Evolutionary conservation across 2,329 filamentous ascomycete species (phyloP), one percentile per base, ranked within the genome.

Genomic region (Colletotrichum godetiae): DNA sequence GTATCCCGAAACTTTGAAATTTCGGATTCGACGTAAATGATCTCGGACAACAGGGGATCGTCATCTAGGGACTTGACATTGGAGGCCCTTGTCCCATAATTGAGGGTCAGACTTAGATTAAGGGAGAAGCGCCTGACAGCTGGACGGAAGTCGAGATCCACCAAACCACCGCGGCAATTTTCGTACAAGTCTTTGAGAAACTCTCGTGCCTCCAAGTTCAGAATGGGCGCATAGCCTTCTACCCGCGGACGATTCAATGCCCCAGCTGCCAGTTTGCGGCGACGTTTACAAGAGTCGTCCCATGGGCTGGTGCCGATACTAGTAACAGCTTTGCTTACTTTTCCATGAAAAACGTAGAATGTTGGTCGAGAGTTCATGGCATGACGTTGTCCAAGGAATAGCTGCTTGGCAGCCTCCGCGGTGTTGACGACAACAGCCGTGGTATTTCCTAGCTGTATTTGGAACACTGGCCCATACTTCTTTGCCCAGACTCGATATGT

Each of bases 381-480:
- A 0, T 90, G 91, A 69, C 92, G 89, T 75, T 93, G 90, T 27
- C 88, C 91, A 77, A 93, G 90, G 89, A 91, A 93, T 6, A 93
- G 83, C 67, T 88, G 85, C 64, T 87, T 88, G 31, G 93, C 90
- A 0, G 90, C 90, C 59, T 92, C 90, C 77, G 91, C 92, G 5
- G 87, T 88, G 78, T 93, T 93, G 53, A 91, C 91, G 72, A 92
- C 92, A 2, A 93, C 86, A 68, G 92, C 91, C 73, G 91, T 87
- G 82, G 91, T 83, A 80, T 80, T 81, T 11, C 80, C 80, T 12
- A 81, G 74, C 62, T 80, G 80, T 27, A 81, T 79, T 71, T 81
- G 80, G 72, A 81, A 81, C 3, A 81, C 80, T 13, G 78, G 77
- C 2, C 80, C 80, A 46, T 81, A 79, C 2, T 29, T 73, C 5